A percentile compares a stretch with the other conserved stretches of the same genome.
Conservation (phyloP, 2,329 filamentous ascomycete genomes). For the Fusarium pseudograminearum region DNA sequence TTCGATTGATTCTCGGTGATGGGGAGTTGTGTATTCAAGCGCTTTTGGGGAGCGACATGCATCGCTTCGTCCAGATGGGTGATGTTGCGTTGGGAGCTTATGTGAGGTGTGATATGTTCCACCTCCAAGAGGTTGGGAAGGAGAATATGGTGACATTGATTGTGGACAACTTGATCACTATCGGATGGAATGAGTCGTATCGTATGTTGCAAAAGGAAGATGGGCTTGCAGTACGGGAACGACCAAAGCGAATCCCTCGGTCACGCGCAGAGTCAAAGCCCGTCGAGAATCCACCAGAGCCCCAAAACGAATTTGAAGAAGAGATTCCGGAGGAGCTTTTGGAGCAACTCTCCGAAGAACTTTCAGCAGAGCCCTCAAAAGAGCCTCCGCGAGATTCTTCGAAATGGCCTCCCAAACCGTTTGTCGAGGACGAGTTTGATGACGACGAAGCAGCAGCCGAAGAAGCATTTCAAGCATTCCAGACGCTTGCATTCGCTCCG, state of each 20-base stretch:
- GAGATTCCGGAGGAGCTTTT: background rate
- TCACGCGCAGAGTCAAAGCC: conserved; percentile 13
- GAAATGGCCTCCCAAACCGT: background rate
- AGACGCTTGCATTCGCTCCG: conserved; percentile 51
- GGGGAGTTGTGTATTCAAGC: conserved; percentile 67
- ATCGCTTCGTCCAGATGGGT: conserved; percentile 60
- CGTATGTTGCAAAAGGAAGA: conserved; percentile 37
- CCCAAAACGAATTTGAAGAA: background rate
- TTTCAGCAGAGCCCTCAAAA: background rate
- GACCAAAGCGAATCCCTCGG: background rate
- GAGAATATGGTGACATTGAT: conserved; percentile 58
- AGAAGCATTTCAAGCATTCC: conserved; percentile 55
- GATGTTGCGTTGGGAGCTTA: conserved; percentile 63
- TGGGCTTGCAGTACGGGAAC: background rate
- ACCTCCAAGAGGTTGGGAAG: conserved; percentile 45
- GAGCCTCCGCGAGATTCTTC: background rate
- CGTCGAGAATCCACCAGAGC: background rate
- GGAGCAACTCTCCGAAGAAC: background rate
- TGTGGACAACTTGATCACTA: conserved; percentile 58
- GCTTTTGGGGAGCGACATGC: conserved; percentile 59
- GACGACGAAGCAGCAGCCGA: conserved; percentile 45
- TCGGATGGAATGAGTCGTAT: conserved; percentile 63
- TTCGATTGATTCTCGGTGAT: conserved; percentile 65
- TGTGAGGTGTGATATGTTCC: conserved; percentile 59
- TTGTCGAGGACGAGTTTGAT: background rate